These are phyloP conservation scores for Salvia miltiorrhiza DNA, from an alignment of 257 asterid species.

Conservation along the genomic window DNA sequence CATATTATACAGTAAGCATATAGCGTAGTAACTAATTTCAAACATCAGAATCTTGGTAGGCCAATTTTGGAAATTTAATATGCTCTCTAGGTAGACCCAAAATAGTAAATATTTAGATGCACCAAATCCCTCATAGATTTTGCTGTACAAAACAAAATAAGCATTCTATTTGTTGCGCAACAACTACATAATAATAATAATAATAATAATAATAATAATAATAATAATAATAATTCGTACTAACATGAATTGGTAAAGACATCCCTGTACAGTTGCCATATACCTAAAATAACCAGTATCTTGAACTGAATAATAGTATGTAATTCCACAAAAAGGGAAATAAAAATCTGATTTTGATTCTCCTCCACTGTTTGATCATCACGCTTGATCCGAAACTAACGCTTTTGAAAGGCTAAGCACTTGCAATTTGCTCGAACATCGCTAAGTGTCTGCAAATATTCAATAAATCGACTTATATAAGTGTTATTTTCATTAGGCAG, in stretches of 20 bases:
- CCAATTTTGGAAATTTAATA: conserved; percentile 16
- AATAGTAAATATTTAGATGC: neutral
- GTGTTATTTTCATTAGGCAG: neutral
- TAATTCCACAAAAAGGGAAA: neutral
- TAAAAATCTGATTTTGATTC: neutral
- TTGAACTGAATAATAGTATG: conserved; percentile 3
- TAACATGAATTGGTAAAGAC: conserved; percentile 17
- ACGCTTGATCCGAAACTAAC: conserved; percentile 16
- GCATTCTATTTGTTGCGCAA: neutral
- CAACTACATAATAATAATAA: neutral
- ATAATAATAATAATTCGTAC: neutral
- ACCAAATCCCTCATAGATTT: neutral
- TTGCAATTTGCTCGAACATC: conserved; percentile 62
- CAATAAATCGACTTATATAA: neutral
- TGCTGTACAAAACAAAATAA: neutral
- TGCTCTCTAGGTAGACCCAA: neutral
- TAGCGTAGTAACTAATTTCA: conserved; percentile 24
- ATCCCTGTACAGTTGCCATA: conserved; percentile 25
- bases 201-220: neutral
- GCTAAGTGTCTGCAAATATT: conserved; percentile 47
- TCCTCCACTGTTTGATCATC: neutral
- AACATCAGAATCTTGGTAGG: conserved; percentile 28
- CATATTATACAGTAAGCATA: neutral
- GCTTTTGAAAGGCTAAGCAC: conserved; percentile 48
- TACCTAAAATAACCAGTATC: conserved; percentile 6